A percentile compares a stretch with the other conserved stretches of the same genome.
phyloP scores from a whole-genome alignment of 305 asterid species.

The Solanum chacoense region DNA sequence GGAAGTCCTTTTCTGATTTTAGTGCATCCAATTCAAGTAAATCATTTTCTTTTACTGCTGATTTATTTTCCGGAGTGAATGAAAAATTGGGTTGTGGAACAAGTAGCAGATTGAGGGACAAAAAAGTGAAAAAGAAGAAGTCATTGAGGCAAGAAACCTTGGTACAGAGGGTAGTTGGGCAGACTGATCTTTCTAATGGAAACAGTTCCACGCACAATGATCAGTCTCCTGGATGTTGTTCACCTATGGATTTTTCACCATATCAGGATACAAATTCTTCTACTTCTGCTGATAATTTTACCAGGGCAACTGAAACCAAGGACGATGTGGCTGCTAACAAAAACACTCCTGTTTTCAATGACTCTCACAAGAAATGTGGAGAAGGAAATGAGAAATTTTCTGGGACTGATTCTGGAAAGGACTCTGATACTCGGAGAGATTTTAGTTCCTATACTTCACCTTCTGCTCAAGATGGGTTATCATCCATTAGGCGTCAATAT shows the following conservation, averaged over 20 bases:
- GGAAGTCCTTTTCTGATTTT: slow-evolving; percentile 25
- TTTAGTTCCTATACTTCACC: slow-evolving; percentile 23
- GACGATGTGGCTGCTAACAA: slow-evolving; percentile 12
- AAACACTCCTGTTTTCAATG: slow-evolving; percentile 1
- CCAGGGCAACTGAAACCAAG: slow-evolving; percentile 18
- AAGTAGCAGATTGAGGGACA: slow-evolving; percentile 28
- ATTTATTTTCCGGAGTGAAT: slow-evolving; percentile 19
- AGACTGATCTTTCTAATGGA: slow-evolving; percentile 18
- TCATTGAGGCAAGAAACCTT: slow-evolving; percentile 29
- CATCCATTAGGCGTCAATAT: slow-evolving; percentile 52
- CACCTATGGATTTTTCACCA: slow-evolving; percentile 96
- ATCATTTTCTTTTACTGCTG: slow-evolving; percentile 24
- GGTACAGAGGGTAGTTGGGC: slow-evolving; percentile 27
- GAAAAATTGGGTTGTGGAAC: slow-evolving; percentile 27
- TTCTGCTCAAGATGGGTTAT: slow-evolving; percentile 47
- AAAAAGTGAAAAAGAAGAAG: slow-evolving; percentile 35
- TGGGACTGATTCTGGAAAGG: slow-evolving; percentile 16
- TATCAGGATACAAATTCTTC: slow-evolving; percentile 31
- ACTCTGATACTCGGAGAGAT: slow-evolving; percentile 20
- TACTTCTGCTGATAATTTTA: slow-evolving; percentile 14
- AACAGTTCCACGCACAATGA: slow-evolving; percentile 21
- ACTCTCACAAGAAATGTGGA: slow-evolving; percentile 5
- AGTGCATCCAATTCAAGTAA: slow-evolving; percentile 26
- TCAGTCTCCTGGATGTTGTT: slow-evolving; percentile 48
- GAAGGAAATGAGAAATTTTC: slow-evolving; percentile 15